Percentiles rank a stretch among this genome's conserved stretches.
Conservation (phyloP, 805 yeast species). For the Lachancea nothofagi region DNA sequence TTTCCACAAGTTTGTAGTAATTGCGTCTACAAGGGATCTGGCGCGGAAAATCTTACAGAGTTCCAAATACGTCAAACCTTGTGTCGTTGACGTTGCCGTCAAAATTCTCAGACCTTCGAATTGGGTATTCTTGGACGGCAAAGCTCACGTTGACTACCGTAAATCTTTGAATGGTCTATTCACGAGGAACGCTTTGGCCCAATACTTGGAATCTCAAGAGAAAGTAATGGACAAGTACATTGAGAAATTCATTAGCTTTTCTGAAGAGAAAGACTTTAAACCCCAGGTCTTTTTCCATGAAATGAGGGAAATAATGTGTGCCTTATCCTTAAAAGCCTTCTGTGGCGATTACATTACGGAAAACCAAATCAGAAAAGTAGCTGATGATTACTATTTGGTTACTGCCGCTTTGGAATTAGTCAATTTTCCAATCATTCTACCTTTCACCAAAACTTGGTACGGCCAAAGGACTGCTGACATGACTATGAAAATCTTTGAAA, state of each 20-base stretch:
- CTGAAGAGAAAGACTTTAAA: conserved; percentile 46
- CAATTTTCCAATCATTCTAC: conserved; percentile 93
- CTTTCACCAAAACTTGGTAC: conserved; percentile 97
- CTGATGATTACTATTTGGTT: conserved; percentile 86
- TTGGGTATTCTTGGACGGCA: conserved; percentile 98
- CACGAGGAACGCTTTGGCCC: conserved; percentile 74
- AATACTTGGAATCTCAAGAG: conserved; percentile 82
- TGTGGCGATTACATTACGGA: conserved; percentile 94
- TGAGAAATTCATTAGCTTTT: conserved; percentile 51
- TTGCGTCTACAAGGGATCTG: conserved; percentile 82
- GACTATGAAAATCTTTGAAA: conserved; percentile 87
- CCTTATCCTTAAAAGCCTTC: conserved; percentile 84
- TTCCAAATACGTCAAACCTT: conserved; percentile 87
- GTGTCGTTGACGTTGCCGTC: conserved; percentile 95
- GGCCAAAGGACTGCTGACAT: conserved; percentile 90
- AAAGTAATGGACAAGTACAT: conserved; percentile 77
- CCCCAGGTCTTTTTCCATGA: conserved; percentile 82
- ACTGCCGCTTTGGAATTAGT: conserved; percentile 97
- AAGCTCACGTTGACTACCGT: conserved; percentile 91
- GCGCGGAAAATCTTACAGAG: conserved; percentile 82
- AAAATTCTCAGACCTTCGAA: conserved; percentile 91
- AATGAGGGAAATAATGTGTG: conserved; percentile 95
- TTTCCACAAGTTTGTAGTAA: conserved; percentile 95
- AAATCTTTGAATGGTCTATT: conserved; percentile 84
- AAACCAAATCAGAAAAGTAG: conserved; percentile 78